Base-by-base conservation (phyloP, 495 filamentous ascomycete genomes). In the Trypethelium eluteriae region DNA sequence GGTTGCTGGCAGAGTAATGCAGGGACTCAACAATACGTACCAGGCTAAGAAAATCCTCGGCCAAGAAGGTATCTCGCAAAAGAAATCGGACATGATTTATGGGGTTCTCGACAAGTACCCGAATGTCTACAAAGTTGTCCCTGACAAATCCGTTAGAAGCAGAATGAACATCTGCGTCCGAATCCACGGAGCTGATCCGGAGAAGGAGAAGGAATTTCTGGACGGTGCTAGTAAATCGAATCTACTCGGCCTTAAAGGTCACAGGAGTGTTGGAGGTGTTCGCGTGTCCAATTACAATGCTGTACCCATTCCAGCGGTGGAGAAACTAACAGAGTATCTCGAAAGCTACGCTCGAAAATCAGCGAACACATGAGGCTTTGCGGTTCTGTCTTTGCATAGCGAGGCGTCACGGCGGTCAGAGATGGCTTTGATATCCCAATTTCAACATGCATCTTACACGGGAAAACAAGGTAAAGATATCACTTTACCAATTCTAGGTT, bases 141-240 rank as follows among this genome's bases (percentile, higher is more conserved):
- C 90, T 0, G 82, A 87, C 67, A 89, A 87, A 77, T 78, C 76
- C 61, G 86, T 84, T 7, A 86, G 93, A 56, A 92, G 88, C 66
- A 79, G 91, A 49, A 96, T 96, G 90, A 96, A 97, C 76, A 86
- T 96, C 59, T 96, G 92, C 80, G 94, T 94, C 80, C 81, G 92
- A 32, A 84, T 93, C 34, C 75, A 84, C 74, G 81, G 83, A 57
- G 85, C 82, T 46, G 80, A 87, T 72, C 81, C 82, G 7, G 83
- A 83, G 34, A 81, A 79, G 14, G 90, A 98, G 76, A 92, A 92
- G 76, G 79, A 76, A 14, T 96, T 96, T 77, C 76, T 96, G 63
- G 82, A 84, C 63, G 87, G 88, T 36, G 89, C 89, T 11, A 84
- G 85, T 44, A 79, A 81, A 70, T 77, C 76, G 46, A 82, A 84